Evolutionary conservation across 139 green algal genomes (phyloP).

Genomic region (Asterochloris erici): DNA sequence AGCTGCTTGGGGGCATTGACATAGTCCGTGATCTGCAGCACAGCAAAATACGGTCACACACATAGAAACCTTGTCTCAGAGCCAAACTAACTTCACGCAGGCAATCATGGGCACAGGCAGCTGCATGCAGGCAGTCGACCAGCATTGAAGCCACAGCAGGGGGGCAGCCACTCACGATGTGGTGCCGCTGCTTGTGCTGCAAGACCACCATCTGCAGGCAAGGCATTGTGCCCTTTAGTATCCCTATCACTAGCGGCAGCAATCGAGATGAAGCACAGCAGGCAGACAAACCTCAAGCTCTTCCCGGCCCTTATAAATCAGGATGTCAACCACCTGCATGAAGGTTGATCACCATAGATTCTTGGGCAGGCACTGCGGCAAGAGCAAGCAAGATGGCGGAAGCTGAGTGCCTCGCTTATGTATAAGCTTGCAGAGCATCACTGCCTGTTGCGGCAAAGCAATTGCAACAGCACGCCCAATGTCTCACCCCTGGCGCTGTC

Average conservation of each 20-base stretch:
- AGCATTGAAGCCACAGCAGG: not conserved
- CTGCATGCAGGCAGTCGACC: not conserved
- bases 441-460: not conserved
- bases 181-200: constrained; percentile 86
- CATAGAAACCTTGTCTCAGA: not conserved
- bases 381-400: not conserved
- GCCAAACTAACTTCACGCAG: not conserved
- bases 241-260: not conserved
- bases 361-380: not conserved
- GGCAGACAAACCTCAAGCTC: constrained; percentile 70
- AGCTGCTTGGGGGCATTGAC: constrained; percentile 16
- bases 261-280: not conserved
- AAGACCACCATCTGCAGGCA: constrained; percentile 65
- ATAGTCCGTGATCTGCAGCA: constrained; percentile 35
- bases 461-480: not conserved
- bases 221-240: not conserved
- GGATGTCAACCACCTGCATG: constrained; percentile 63
- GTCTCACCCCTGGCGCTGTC: constrained; percentile 17
- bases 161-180: constrained; percentile 43
- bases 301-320: constrained; percentile 85
- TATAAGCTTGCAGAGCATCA: not conserved
- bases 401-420: not conserved
- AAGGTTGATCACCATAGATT: not conserved
- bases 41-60: not conserved
- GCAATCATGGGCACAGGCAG: not conserved